Conservation (phyloP, 768 basidiomycete genomes). For the Kwoniella sp. region DNA sequence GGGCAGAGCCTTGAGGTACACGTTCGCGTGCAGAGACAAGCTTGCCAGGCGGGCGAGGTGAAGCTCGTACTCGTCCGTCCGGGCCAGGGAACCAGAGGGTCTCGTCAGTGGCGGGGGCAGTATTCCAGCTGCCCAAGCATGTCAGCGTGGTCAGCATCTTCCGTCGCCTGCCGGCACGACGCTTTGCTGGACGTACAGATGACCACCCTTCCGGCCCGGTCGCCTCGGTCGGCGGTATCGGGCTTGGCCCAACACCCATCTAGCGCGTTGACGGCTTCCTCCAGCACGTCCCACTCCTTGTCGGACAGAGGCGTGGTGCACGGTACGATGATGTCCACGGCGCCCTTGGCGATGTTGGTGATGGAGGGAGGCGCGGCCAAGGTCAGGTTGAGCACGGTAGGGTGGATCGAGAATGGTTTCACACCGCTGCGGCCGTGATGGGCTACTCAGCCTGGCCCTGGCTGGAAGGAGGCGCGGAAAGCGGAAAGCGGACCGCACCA, state of each 20-base stretch:
- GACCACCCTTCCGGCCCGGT: constrained; percentile 26
- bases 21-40: constrained; percentile 37
- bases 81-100: constrained; percentile 21
- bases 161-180: background rate
- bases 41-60: constrained; percentile 36
- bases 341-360: constrained; percentile 30
- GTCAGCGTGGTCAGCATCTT: background rate
- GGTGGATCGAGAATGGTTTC: constrained; percentile 38
- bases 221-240: constrained; percentile 5
- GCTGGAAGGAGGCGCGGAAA: background rate
- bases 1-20: constrained; percentile 39
- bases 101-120: constrained; percentile 40
- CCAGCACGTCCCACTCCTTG: constrained; percentile 39
- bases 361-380: constrained; percentile 26
- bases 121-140: constrained; percentile 35
- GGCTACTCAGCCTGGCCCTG: too few relatives aligned
- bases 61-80: constrained; percentile 24
- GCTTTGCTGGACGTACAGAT: constrained; percentile 30
- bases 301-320: constrained; percentile 21
- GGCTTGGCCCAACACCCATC: constrained; percentile 13
- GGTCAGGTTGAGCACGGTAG: constrained; percentile 37
- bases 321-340: constrained; percentile 42
- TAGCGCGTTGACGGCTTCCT: constrained; percentile 32
- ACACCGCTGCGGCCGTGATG: constrained; percentile 21
- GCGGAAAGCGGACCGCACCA: background rate